A percentile compares a stretch with the other conserved stretches of the same genome.
These are phyloP conservation scores for Solanum dulcamara DNA, from an alignment of 257 asterid species.

Conservation along the genomic window DNA sequence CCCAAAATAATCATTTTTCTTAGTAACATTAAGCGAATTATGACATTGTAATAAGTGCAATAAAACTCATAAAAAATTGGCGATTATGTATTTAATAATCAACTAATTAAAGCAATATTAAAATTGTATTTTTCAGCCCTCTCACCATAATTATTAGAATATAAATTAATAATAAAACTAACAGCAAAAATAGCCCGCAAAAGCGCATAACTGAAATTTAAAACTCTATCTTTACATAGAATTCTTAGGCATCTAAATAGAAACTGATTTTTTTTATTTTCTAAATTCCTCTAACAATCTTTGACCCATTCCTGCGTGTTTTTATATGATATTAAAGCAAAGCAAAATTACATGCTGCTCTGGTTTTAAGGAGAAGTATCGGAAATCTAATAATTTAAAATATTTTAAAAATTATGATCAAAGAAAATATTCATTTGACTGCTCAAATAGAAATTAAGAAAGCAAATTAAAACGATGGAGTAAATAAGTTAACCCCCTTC, in stretches of 20 bases:
- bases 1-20: background rate
- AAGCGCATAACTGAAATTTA: conserved; percentile 6
- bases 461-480: background rate
- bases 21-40: background rate
- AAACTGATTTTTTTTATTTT: background rate
- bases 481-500: background rate
- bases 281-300: background rate
- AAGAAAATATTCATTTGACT: too few species aligned
- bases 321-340: background rate
- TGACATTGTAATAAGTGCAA: background rate
- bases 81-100: background rate
- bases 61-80: background rate
- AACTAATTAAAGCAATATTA: background rate
- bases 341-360: background rate
- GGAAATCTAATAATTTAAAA: background rate
- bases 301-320: background rate
- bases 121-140: background rate
- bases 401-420: background rate
- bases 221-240: conserved; percentile 5
- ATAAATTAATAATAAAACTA: background rate
- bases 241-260: conserved; percentile 13
- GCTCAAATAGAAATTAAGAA: background rate
- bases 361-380: too few species aligned
- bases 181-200: background rate
- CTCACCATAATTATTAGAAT: background rate